Conservation (phyloP, 306 rosid species). For the Trifolium repens region DNA sequence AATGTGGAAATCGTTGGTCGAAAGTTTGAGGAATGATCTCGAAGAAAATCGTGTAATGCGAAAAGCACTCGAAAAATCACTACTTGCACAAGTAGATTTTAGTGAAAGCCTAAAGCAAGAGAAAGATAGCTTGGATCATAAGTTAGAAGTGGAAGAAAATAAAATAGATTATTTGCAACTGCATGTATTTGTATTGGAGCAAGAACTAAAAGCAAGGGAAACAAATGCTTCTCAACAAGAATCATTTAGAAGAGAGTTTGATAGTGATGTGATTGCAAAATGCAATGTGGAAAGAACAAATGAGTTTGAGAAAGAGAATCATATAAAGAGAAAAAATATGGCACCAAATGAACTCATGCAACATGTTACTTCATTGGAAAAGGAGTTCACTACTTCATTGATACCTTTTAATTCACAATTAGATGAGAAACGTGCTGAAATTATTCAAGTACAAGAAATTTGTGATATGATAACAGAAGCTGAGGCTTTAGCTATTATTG, state of each 20-base stretch:
- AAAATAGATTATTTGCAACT: conserved; percentile 50
- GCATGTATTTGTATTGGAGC: conserved; percentile 55
- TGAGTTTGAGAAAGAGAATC: conserved; percentile 50
- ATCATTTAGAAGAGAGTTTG: conserved; percentile 57
- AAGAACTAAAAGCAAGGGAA: conserved; percentile 48
- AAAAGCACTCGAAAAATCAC: conserved; percentile 74
- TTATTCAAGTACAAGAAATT: conserved; percentile 56
- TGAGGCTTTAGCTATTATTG: conserved; percentile 60
- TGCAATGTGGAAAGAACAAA: conserved; percentile 51
- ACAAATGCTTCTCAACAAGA: conserved; percentile 57
- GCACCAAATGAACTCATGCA: conserved; percentile 53
- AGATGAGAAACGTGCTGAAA: conserved; percentile 64
- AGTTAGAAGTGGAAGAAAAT: conserved; percentile 54
- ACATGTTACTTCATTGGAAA: conserved; percentile 55
- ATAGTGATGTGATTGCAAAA: not conserved
- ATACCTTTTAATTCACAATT: conserved; percentile 60
- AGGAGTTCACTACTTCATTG: conserved; percentile 55
- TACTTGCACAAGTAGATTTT: conserved; percentile 65
- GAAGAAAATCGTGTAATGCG: conserved; percentile 55
- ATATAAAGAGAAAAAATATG: not conserved
- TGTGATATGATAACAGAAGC: conserved; percentile 65
- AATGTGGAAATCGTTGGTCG: conserved; percentile 60
- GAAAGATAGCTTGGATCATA: conserved; percentile 45
- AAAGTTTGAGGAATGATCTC: conserved; percentile 56
- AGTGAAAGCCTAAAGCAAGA: conserved; percentile 64